Evolutionary conservation across 495 filamentous ascomycete species (phyloP).

Genomic region (Chlorociboria aeruginascens): DNA sequence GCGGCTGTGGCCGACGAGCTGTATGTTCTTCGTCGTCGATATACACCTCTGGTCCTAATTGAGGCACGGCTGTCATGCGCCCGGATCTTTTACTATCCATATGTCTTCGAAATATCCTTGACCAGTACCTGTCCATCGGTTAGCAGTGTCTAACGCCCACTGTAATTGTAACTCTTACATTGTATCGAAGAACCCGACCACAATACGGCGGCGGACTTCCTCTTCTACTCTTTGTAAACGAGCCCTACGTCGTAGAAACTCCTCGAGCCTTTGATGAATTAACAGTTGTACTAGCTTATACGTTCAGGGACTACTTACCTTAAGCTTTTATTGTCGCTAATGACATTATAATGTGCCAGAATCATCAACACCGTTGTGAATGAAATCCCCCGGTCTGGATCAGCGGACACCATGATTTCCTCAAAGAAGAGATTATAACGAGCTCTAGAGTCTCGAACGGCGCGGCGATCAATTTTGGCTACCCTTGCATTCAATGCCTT

Average conservation of each 20-base stretch:
- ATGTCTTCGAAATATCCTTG: conserved; percentile 63
- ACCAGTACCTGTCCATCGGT: conserved; percentile 49
- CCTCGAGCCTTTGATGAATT: conserved; percentile 52
- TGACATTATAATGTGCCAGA: conserved; percentile 96
- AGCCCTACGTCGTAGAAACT: conserved; percentile 84
- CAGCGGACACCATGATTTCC: conserved; percentile 88
- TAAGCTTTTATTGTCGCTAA: conserved; percentile 92
- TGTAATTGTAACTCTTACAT: conserved; percentile 33
- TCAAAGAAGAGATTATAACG: conserved; percentile 90
- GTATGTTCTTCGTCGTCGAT: conserved; percentile 49
- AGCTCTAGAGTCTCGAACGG: conserved; percentile 58
- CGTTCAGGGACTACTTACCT: conserved; percentile 34
- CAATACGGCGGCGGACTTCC: conserved; percentile 75
- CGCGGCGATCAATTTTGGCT: conserved; percentile 58
- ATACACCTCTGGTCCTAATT: conserved; percentile 79
- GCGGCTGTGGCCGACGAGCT: not conserved
- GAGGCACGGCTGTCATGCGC: conserved; percentile 65
- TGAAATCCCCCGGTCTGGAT: conserved; percentile 74
- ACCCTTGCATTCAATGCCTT: conserved; percentile 62
- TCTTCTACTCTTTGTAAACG: conserved; percentile 94
- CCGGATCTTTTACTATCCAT: conserved; percentile 54
- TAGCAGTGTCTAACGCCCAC: not conserved
- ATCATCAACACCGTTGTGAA: conserved; percentile 96
- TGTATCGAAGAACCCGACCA: conserved; percentile 93
- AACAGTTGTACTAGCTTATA: conserved; percentile 3